These are phyloP conservation scores for Pochonia chlamydosporia DNA, from an alignment of 2,329 filamentous ascomycete genomes.

Conservation along the genomic window DNA sequence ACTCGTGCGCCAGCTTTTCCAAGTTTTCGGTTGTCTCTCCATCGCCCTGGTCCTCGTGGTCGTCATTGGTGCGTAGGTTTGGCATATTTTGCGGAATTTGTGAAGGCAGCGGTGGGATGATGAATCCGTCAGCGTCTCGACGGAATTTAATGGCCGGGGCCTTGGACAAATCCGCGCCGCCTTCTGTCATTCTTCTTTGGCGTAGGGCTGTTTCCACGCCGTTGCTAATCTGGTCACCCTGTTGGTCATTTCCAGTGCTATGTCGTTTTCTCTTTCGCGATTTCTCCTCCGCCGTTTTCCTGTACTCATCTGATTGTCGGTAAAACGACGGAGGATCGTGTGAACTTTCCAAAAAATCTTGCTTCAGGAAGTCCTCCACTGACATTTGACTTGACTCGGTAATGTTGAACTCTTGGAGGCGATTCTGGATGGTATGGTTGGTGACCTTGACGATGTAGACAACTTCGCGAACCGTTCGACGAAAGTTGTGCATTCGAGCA, in stretches of 20 bases:
- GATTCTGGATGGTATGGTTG: slow-evolving; percentile 85
- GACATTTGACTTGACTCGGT: slow-evolving; percentile 81
- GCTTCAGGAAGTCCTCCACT: slow-evolving; percentile 75
- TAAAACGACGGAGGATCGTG: slow-evolving; percentile 84
- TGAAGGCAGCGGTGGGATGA: slow-evolving; percentile 49
- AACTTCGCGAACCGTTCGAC: slow-evolving; percentile 84
- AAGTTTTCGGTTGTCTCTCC: slow-evolving; percentile 28
- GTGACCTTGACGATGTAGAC: slow-evolving; percentile 98
- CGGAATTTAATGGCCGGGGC: slow-evolving; percentile 33
- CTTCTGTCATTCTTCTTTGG: slow-evolving; percentile 16
- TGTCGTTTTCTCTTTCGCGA: slow-evolving; percentile 38
- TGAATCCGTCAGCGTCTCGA: slow-evolving; percentile 63
- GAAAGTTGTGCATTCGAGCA: slow-evolving; percentile 96
- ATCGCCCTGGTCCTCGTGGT: slow-evolving; percentile 17
- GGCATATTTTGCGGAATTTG: slow-evolving; percentile 28
- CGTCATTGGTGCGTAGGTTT: slow-evolving; percentile 5
- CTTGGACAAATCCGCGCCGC: slow-evolving; percentile 28
- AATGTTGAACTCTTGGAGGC: slow-evolving; percentile 83
- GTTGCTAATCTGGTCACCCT: slow-evolving; percentile 8
- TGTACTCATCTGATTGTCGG: slow-evolving; percentile 55
- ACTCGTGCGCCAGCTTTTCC: slow-evolving; percentile 37
- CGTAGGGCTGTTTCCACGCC: neutral
- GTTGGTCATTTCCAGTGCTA: slow-evolving; percentile 20
- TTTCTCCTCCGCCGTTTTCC: slow-evolving; percentile 45
- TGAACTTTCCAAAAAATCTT: slow-evolving; percentile 64